Evolutionary conservation across 331 rosid species (phyloP), one percentile per base, ranked within the genome.

Genomic region (Quercus phellos): DNA sequence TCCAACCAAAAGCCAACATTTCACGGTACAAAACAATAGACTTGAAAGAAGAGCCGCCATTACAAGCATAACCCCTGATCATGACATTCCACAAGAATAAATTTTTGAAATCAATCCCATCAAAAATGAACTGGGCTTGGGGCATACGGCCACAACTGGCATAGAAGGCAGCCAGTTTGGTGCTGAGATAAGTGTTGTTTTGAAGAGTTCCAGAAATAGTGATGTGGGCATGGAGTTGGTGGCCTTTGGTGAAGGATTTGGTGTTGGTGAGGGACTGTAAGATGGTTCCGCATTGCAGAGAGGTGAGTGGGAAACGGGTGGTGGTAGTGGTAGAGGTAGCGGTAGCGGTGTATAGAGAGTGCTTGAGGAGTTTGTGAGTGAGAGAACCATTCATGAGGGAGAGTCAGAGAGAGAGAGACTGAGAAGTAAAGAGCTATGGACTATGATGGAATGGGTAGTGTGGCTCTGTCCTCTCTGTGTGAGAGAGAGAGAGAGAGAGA

Each of bases 111-210:
- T 12, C 12, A 72, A 70, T 51, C 6, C 61, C 22, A 67, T 75
- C 19, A 53, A 85, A 78, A 3, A 85, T 70, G 21, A 82, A 50
- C 42, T 82, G 83, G 32, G 93, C 90, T 24, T 85, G 58, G 17
- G 71, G 43, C 88, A 86, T 88, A 42, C 53, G 76, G 3, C 89
- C 86, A 19, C 92, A 90, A 50, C 53, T 51, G 2, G 87, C 86
- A 38, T 90, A 90, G 42, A 89, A 86, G 8, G 94, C 87, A n/a
- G 90, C 85, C 42, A 88, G 90, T 58, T 88, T 90, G 30, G 91
- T 78, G 64, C 55, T 55, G 19, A 87, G 90, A 70, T 84, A 85
- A 51, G 86, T 81, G 78, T 89, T 90, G 75, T 68, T 22, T 18
- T 35, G 81, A 34, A 89, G 91, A 53, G 81, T 88, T 30, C 85